These are phyloP conservation scores for Gaultheria prostrata DNA, from an alignment of 148 eudicot genomes.

Conservation along the genomic window DNA sequence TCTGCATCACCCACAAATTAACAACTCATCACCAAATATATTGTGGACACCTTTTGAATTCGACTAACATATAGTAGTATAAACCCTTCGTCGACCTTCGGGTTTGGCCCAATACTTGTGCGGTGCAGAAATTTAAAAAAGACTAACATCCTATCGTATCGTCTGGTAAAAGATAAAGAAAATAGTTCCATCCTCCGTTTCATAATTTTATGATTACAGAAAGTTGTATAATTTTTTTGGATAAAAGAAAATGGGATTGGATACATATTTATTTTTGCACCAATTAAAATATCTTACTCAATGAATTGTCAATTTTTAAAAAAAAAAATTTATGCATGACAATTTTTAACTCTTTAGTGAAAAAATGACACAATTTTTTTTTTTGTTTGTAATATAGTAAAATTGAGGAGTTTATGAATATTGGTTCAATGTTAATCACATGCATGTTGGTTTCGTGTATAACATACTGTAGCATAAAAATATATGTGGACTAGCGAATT, in stretches of 20 bases:
- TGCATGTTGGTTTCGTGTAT: neutral
- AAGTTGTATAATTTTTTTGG: neutral
- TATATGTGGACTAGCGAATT: neutral
- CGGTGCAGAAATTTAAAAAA: no score
- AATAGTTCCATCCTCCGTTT: neutral
- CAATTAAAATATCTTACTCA: no score
- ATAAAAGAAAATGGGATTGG: no score
- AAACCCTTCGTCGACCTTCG: no score
- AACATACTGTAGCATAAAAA: neutral
- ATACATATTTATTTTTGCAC: no score
- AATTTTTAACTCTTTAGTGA: neutral
- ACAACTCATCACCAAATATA: neutral
- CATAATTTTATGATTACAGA: neutral
- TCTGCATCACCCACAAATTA: slow-evolving; percentile 25
- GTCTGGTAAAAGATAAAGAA: no score
- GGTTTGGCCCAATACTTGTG: no score
- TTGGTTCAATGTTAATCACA: neutral
- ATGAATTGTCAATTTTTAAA: no score
- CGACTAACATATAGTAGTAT: no score
- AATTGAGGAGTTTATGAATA: neutral
- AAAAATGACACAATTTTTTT: neutral
- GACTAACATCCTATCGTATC: no score
- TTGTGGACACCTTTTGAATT: neutral
- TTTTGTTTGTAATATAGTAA: neutral
- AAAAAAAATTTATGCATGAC: neutral